Conservation (phyloP, 1,284 basidiomycete species). For the Inonotus hispidus region DNA sequence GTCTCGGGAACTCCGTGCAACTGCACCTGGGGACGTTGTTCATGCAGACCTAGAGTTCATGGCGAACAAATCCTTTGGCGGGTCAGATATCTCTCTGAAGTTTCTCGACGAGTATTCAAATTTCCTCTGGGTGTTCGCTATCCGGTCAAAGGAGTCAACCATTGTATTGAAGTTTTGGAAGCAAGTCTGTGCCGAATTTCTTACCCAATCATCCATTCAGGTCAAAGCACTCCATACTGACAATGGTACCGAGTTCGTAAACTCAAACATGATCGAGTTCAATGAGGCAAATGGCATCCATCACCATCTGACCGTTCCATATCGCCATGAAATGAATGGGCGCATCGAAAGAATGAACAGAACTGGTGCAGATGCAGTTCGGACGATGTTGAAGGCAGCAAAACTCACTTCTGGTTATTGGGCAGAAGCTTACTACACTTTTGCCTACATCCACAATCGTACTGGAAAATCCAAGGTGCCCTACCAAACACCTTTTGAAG, state of each 20-base stretch:
- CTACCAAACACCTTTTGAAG: too few species aligned
- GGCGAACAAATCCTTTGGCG: neutral
- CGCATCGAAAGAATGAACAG: constrained; percentile 18
- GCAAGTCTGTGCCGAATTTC: neutral
- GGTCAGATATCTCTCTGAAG: neutral
- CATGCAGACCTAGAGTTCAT: constrained; percentile 9
- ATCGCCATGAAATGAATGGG: constrained; percentile 21
- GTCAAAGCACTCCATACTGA: constrained; percentile 1
- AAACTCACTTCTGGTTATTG: constrained; percentile 20
- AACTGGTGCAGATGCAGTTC: constrained; percentile 15
- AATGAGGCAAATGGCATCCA: constrained; percentile 1
- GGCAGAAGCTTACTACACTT: constrained; percentile 19
- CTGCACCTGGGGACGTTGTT: neutral
- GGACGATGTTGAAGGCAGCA: constrained; percentile 14
- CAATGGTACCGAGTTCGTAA: constrained; percentile 15
- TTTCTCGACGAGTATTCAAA: constrained; percentile 1
- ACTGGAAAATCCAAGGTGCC: neutral
- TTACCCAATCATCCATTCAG: neutral
- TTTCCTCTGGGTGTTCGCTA: neutral
- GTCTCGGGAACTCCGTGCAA: neutral
- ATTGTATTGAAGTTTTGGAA: neutral
- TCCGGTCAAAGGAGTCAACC: neutral
- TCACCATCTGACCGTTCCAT: constrained; percentile 5
- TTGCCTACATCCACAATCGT: neutral
- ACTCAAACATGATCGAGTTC: neutral